Conservation (phyloP, 1,284 basidiomycete species). For the Puccinia horiana region DNA sequence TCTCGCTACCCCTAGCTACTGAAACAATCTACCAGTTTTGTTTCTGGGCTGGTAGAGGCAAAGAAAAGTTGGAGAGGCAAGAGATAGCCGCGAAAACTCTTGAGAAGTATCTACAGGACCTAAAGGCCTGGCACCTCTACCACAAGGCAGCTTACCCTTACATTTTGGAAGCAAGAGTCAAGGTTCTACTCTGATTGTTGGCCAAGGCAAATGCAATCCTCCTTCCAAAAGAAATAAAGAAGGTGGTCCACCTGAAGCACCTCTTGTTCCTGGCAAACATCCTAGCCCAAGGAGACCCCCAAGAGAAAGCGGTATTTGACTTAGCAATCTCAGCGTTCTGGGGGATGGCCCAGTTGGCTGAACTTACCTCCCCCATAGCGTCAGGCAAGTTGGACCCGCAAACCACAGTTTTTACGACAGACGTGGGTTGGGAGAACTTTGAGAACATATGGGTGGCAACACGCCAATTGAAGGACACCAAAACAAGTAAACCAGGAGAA, state of each 20-base stretch:
- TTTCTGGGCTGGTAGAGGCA: not conserved
- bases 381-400: too few species aligned
- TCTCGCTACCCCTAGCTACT: not conserved
- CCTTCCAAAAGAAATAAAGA: not conserved
- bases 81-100: not conserved
- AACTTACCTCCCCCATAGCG: not conserved
- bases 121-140: not conserved
- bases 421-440: too few species aligned
- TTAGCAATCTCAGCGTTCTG: not conserved
- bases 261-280: not conserved
- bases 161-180: not conserved
- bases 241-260: not conserved
- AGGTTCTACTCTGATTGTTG: not conserved
- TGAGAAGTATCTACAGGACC: not conserved
- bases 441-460: too few species aligned
- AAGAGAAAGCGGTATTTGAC: not conserved
- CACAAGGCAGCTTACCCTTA: not conserved
- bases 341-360: constrained; percentile 2
- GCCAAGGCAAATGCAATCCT: not conserved
- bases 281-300: not conserved
- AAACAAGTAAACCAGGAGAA: too few species aligned
- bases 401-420: not conserved
- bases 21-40: not conserved
- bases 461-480: too few species aligned
- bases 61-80: not conserved